phyloP scores from a whole-genome alignment of 2,329 filamentous ascomycete species.

The Aspergillus ibericus region DNA sequence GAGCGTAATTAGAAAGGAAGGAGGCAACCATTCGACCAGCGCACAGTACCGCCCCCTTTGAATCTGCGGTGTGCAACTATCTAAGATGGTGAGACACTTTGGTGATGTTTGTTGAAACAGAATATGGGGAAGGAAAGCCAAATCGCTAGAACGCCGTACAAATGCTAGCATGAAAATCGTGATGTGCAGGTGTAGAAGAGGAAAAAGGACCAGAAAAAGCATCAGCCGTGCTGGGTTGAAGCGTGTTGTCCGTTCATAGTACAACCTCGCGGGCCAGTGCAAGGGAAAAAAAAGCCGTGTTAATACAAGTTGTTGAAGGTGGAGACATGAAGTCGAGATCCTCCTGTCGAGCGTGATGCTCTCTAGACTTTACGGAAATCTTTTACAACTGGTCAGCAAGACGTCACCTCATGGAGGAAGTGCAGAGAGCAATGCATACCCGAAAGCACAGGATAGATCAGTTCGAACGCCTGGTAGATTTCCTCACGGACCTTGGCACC shows the following conservation, averaged over 20 bases:
- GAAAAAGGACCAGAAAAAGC: constrained; percentile 5
- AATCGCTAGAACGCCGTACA: constrained; percentile 48
- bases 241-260: constrained; percentile 18
- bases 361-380: constrained; percentile 64
- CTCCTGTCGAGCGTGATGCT: constrained; percentile 13
- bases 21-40: constrained; percentile 45
- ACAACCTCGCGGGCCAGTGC: constrained; percentile 15
- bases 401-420: background rate
- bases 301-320: constrained; percentile 30
- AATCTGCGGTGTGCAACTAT: constrained; percentile 42
- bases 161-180: constrained; percentile 45
- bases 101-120: constrained; percentile 16
- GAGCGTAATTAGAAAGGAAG: constrained; percentile 36
- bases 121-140: constrained; percentile 18
- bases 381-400: constrained; percentile 30
- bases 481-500: constrained; percentile 97
- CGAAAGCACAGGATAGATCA: constrained; percentile 95
- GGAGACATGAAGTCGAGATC: constrained; percentile 19
- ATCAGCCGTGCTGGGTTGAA: constrained; percentile 13
- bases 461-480: constrained; percentile 94
- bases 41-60: constrained; percentile 40
- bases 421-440: constrained; percentile 53
- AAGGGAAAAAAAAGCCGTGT: constrained; percentile 25
- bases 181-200: constrained; percentile 23
- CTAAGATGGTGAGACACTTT: constrained; percentile 36